These are phyloP conservation scores for Epichloe typhina DNA, from an alignment of 2,329 filamentous ascomycete species.

Conservation along the genomic window DNA sequence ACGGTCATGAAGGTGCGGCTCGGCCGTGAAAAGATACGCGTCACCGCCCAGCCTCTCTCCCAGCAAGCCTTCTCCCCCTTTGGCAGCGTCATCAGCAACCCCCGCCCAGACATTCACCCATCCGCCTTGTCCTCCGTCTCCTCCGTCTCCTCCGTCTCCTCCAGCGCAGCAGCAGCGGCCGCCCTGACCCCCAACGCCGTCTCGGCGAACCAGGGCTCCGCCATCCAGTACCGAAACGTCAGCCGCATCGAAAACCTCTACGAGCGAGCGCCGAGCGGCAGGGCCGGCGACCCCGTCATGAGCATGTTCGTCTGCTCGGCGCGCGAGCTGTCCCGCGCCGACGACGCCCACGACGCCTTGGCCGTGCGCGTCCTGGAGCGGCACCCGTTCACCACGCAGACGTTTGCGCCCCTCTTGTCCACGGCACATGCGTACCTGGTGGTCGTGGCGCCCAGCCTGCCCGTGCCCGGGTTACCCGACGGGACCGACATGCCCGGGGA, in stretches of 20 bases:
- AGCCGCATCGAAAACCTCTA: conserved; percentile 65
- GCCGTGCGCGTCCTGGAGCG: conserved; percentile 63
- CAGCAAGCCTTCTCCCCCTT: conserved; percentile 62
- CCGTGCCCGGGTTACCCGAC: conserved; percentile 13
- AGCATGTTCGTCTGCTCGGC: conserved; percentile 76
- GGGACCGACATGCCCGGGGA: conserved; percentile 31
- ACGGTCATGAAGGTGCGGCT: conserved; percentile 17
- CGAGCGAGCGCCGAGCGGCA: conserved; percentile 44
- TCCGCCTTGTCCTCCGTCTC: conserved; percentile 26
- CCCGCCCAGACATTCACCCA: conserved; percentile 42
- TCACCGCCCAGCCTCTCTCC: conserved; percentile 55
- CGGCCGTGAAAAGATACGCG: conserved; percentile 11
- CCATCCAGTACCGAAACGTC: conserved; percentile 74
- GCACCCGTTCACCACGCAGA: conserved; percentile 90
- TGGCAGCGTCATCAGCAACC: conserved; percentile 71
- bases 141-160: conserved; percentile 20
- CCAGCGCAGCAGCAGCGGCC: conserved; percentile 4
- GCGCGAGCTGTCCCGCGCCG: conserved; percentile 13
- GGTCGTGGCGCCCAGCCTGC: conserved; percentile 64
- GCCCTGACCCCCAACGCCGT: conserved; percentile 34
- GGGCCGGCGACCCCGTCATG: conserved; percentile 44
- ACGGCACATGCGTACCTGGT: conserved; percentile 55
- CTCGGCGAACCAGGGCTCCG: conserved; percentile 72
- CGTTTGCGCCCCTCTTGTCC: conserved; percentile 66
- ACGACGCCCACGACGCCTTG: conserved; percentile 28